These are phyloP conservation scores for Fragaria nilgerrensis DNA, from an alignment of 306 rosid species.

Conservation along the genomic window DNA sequence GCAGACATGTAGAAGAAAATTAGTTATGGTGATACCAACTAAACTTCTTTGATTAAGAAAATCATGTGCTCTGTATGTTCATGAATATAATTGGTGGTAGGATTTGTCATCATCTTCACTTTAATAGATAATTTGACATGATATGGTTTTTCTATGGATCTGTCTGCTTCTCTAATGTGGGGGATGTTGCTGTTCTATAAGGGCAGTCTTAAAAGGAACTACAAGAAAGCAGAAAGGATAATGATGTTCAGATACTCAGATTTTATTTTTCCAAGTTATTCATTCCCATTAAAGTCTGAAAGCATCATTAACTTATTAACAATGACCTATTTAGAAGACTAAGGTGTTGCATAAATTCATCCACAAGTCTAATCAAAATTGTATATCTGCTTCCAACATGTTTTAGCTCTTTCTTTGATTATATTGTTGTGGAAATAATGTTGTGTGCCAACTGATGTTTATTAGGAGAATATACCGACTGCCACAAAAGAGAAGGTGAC, in stretches of 20 bases:
- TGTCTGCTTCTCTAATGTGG: background rate
- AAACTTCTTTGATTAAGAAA: background rate
- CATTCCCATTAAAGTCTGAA: background rate
- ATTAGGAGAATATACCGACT: constrained; percentile 80
- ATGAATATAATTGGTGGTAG: background rate
- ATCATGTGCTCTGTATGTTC: background rate
- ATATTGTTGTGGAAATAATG: background rate
- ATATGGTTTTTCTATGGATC: background rate
- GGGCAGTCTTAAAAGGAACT: background rate
- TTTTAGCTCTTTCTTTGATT: background rate
- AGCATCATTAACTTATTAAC: background rate
- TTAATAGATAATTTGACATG: too few species aligned
- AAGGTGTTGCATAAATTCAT: background rate
- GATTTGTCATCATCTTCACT: background rate
- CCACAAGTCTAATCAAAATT: background rate
- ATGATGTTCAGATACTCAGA: background rate
- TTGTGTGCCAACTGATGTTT: background rate
- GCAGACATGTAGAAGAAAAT: background rate
- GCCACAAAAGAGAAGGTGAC: constrained; percentile 68
- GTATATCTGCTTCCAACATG: background rate
- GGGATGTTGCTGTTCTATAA: background rate
- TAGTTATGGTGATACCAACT: background rate
- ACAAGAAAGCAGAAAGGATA: background rate
- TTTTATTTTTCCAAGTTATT: background rate
- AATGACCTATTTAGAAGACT: background rate